Percentiles rank a stretch among this genome's conserved stretches.
These are phyloP conservation scores for Debaryomyces coudertii DNA, from an alignment of 1,139 yeast genomes.

Conservation along the genomic window DNA sequence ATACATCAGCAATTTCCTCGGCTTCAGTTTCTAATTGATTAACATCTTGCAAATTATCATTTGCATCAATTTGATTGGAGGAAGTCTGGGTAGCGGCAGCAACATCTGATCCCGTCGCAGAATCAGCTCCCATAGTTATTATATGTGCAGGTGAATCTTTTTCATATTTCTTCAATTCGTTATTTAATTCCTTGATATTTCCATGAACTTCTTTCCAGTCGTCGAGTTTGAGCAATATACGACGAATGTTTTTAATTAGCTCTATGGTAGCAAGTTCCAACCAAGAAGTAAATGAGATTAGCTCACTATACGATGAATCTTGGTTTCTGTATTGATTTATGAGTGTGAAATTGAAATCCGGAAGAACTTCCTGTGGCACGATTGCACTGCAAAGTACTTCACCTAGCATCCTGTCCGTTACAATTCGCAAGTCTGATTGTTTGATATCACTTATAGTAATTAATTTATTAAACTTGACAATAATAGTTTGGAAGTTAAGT, in stretches of 20 bases:
- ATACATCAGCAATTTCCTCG: slow-evolving; percentile 17
- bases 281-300: slow-evolving; percentile 31
- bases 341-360: neutral
- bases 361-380: neutral
- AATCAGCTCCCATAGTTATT: neutral
- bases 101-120: neutral
- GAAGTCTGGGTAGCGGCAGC: neutral
- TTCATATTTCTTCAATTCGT: slow-evolving; percentile 35
- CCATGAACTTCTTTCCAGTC: slow-evolving; percentile 54
- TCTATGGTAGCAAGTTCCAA: slow-evolving; percentile 36
- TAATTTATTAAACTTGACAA: slow-evolving; percentile 47
- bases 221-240: slow-evolving; percentile 41
- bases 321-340: slow-evolving; percentile 13
- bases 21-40: slow-evolving; percentile 3
- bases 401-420: slow-evolving; percentile 22
- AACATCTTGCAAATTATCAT: neutral
- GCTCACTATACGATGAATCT: slow-evolving; percentile 20
- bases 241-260: slow-evolving; percentile 40
- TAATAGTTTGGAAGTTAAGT: slow-evolving; percentile 28
- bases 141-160: slow-evolving; percentile 13
- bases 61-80: neutral
- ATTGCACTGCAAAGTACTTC: neutral
- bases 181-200: slow-evolving; percentile 32
- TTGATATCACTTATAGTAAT: slow-evolving; percentile 49
- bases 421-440: slow-evolving; percentile 40